Evolutionary conservation across 2,329 filamentous ascomycete species (phyloP), one percentile per base, ranked within the genome.

Genomic region (Phoma sp.): DNA sequence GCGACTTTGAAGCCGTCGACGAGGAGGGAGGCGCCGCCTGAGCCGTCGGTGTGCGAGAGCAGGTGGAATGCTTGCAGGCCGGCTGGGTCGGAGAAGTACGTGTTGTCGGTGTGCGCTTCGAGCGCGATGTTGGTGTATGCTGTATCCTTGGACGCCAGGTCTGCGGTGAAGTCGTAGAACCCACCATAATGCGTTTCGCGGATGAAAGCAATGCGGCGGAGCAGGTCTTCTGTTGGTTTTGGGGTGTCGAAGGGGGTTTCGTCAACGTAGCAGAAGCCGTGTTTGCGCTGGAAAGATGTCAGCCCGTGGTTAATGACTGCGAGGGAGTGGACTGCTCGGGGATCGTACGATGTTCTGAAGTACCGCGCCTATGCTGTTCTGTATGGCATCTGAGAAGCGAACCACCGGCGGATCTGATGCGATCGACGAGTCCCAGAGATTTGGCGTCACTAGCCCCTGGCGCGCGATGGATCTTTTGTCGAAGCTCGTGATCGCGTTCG

Each of bases 41-140:
- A 73, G 18, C 86, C 83, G 2, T 81, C 76, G 7, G 87, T 88
- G 73, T 96, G 91, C 0, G 91, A 95, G 23, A 98, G 83, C 39
- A 97, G 81, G 71, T 99, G 95, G 75, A 99, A 96, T 21, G 95
- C 87, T 74, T 99, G 95, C 28, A 99, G 83, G 9, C 93, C 92
- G 2, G 91, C 88, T 0, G 95, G 93, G 59, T 98, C 93, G 18
- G 87, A 92, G 77, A 98, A 98, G 76, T 99, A 98, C 1, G 93
- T 96, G 6, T 86, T 98, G 76, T 99, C 95, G 1, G 93, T 98
- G 75, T 99, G 95, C 1, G 90, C 88, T 17, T 87, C 85, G 2
- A 99, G 84, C 1, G 87, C 87, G 43, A 95, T 82, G 65, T 89
- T 92, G 1, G 93, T 97, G 77, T 98, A 99, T 3, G 92, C 92